phyloP scores from a whole-genome alignment of 345 rosid genomes.

The Pelargonium nanum region DNA sequence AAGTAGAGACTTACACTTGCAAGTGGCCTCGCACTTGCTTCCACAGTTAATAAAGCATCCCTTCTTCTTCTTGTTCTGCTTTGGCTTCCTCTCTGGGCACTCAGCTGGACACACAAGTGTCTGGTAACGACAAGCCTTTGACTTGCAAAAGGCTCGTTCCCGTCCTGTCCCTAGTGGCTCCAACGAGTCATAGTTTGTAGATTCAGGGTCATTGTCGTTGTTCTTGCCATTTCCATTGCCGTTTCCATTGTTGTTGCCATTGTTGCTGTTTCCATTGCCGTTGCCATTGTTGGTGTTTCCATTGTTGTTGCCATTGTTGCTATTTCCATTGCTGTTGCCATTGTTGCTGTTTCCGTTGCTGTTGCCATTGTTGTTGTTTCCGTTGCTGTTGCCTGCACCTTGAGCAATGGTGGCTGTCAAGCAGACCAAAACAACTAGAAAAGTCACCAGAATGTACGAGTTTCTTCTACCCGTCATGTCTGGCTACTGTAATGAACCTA shows the following conservation, averaged over 20 bases:
- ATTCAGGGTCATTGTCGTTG: conserved; percentile 9
- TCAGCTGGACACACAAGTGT: conserved; percentile 52
- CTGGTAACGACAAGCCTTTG: conserved; percentile 29
- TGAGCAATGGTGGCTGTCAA: conserved; percentile 19
- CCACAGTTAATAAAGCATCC: conserved; percentile 65
- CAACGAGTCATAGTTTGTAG: conserved; percentile 26
- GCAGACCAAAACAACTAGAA: conserved; percentile 29
- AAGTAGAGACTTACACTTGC: conserved; percentile 51
- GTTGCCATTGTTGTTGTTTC: background rate
- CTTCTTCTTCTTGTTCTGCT: conserved; percentile 46
- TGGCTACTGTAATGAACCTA: background rate
- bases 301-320: background rate
- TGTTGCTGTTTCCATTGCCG: too few species aligned
- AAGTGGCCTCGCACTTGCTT: conserved; percentile 67
- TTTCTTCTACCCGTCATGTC: conserved; percentile 9
- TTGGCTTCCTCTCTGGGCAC: conserved; percentile 61
- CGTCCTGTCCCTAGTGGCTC: conserved; percentile 28
- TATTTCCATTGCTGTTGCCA: conserved; percentile 4
- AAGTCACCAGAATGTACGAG: conserved; percentile 17
- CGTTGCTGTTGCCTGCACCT: conserved; percentile 3
- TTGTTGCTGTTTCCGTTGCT: conserved; percentile 5
- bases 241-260: conserved; percentile 9
- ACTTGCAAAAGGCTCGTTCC: conserved; percentile 38
- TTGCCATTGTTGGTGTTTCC: conserved; percentile 13
- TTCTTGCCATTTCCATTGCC: conserved; percentile 12